Conservation (phyloP, 2,329 filamentous ascomycete genomes). For the Cytospora mali region DNA sequence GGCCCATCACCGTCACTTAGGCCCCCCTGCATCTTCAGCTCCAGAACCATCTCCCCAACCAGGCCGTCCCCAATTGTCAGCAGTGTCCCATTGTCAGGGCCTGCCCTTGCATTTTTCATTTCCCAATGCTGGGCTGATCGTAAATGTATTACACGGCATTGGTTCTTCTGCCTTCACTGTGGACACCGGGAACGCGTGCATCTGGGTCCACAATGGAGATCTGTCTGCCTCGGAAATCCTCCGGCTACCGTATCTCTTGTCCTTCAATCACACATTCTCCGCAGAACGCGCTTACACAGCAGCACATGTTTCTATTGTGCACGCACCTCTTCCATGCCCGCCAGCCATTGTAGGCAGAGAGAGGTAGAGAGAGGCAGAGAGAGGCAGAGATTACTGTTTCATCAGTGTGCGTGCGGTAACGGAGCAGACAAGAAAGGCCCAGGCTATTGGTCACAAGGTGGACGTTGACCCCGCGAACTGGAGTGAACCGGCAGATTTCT, state of each 20-base stretch:
- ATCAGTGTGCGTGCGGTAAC: no score
- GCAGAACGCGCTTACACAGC: no score
- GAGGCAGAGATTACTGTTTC: no score
- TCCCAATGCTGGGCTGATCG: slow-evolving; percentile 17
- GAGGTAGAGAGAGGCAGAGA: no score
- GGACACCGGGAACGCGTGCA: not conserved
- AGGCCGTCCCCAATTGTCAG: slow-evolving; percentile 26
- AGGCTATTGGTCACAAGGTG: no score
- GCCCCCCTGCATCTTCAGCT: not conserved
- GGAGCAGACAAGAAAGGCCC: no score
- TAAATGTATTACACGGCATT: slow-evolving; percentile 22
- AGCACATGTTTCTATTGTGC: no score
- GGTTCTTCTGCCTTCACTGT: slow-evolving; percentile 8
- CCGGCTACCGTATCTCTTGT: not conserved
- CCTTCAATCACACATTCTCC: no score
- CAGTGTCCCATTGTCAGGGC: not conserved
- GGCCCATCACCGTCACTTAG: not conserved
- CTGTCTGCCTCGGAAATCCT: not conserved
- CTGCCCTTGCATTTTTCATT: not conserved
- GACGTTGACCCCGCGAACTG: no score
- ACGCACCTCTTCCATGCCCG: no score
- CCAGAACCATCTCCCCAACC: slow-evolving; percentile 7
- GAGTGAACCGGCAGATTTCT: no score
- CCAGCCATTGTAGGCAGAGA: no score
- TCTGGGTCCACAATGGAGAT: not conserved